Conservation (phyloP, 1,139 yeast species). For the Protomyces lactucae-debilis region DNA sequence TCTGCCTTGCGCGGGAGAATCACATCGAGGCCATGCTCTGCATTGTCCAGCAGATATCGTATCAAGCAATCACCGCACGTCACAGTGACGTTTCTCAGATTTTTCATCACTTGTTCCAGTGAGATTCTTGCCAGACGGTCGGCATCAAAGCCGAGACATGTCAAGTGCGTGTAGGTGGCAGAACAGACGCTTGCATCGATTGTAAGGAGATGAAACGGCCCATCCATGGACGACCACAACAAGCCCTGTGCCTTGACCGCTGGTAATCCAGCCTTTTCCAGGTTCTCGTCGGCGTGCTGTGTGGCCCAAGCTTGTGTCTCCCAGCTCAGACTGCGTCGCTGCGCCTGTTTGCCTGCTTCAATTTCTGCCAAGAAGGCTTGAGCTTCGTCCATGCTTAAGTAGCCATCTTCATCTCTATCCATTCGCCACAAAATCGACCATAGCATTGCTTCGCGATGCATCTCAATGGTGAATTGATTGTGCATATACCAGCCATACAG, state of each 20-base stretch:
- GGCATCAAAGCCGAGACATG: neutral
- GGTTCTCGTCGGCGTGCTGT: neutral
- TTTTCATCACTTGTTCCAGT: neutral
- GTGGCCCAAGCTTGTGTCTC: neutral
- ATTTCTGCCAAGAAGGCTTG: neutral
- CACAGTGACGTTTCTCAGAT: neutral
- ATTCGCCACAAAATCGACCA: neutral
- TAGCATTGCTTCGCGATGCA: constrained; percentile 13
- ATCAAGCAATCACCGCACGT: constrained; percentile 6
- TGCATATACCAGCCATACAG: constrained; percentile 5
- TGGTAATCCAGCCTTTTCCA: neutral
- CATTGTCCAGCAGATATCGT: neutral
- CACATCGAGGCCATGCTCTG: neutral
- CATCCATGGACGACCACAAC: neutral
- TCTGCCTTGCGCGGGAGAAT: neutral
- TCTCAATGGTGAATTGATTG: constrained; percentile 3
- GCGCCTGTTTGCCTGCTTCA: neutral
- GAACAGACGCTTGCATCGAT: neutral
- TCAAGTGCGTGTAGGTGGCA: neutral
- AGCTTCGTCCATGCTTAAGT: neutral
- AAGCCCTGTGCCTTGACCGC: neutral
- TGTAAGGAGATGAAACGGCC: neutral
- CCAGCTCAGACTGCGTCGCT: neutral
- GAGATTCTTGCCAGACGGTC: neutral
- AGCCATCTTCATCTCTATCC: constrained; percentile 2